These are phyloP conservation scores for Fusarium veterinarium DNA, from an alignment of 2,329 filamentous ascomycete species.

Conservation along the genomic window DNA sequence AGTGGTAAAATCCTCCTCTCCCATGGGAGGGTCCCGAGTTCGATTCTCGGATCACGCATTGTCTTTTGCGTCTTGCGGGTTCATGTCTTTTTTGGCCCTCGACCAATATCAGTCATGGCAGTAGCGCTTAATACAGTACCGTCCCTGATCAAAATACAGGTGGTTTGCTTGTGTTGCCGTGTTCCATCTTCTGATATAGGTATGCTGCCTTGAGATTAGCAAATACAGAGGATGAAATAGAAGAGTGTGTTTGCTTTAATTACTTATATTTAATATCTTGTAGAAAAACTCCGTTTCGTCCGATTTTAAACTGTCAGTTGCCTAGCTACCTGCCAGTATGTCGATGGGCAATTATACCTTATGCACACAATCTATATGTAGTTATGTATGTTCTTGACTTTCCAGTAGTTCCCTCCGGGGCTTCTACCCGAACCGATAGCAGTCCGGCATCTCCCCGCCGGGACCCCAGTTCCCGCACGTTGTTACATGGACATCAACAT, in stretches of 20 bases:
- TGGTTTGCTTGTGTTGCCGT: background rate
- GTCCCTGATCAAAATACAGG: too few species aligned
- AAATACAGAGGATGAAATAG: background rate
- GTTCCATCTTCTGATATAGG: background rate
- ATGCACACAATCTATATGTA: too few species aligned
- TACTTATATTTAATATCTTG: background rate
- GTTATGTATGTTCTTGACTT: background rate
- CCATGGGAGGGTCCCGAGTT: constrained; percentile 53
- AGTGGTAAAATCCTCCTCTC: constrained; percentile 55
- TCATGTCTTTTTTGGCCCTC: background rate
- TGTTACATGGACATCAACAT: constrained; percentile 8
- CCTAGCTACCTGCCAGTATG: too few species aligned
- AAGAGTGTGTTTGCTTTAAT: background rate
- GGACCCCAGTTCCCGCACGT: constrained; percentile 18
- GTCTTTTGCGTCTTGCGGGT: constrained; percentile 3
- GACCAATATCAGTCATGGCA: too few species aligned
- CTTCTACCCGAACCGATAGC: constrained; percentile 18
- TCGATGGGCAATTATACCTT: background rate
- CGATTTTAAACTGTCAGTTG: background rate
- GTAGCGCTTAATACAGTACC: background rate
- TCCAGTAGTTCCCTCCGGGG: background rate
- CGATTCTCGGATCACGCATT: constrained; percentile 51
- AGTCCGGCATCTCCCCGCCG: constrained; percentile 9
- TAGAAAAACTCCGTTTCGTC: background rate
- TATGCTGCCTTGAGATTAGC: background rate